Evolutionary conservation across 2,329 filamentous ascomycete species (phyloP).

Genomic region (Aureobasidium subglaciale): DNA sequence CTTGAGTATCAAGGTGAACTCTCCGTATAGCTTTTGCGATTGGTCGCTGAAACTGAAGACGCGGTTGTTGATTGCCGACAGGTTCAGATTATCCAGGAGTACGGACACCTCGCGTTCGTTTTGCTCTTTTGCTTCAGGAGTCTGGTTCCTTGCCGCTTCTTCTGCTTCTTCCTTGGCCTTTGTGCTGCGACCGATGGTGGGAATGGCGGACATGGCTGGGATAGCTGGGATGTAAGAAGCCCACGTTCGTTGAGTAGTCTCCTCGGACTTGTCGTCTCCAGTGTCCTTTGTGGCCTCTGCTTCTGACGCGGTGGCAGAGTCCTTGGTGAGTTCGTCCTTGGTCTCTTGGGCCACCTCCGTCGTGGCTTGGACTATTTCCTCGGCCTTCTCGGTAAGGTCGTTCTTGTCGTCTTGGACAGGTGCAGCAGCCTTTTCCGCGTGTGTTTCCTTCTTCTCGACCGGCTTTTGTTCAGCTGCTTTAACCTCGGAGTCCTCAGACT

Average conservation of each 20-base stretch:
- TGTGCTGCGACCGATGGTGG: neutral
- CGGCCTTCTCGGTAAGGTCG: neutral
- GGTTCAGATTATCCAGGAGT: constrained; percentile 77
- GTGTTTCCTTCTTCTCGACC: neutral
- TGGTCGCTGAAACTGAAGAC: constrained; percentile 80
- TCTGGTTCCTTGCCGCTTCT: constrained; percentile 18
- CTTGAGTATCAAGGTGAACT: constrained; percentile 85
- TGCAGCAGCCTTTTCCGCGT: neutral
- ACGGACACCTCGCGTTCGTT: constrained; percentile 67
- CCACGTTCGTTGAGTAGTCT: constrained; percentile 4
- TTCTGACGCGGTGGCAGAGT: neutral
- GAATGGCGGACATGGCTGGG: constrained; percentile 1
- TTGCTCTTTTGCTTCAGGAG: constrained; percentile 37
- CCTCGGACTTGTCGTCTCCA: neutral
- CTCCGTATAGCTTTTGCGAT: constrained; percentile 70
- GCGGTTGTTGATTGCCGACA: constrained; percentile 75
- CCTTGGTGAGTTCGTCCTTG: neutral
- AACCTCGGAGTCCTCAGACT: neutral
- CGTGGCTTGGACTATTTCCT: constrained; percentile 17
- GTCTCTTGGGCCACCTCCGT: neutral
- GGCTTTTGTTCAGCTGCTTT: neutral
- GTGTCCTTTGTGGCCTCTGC: neutral
- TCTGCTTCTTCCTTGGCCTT: neutral
- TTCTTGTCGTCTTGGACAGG: neutral
- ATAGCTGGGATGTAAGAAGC: constrained; percentile 14